Evolutionary conservation across 768 basidiomycete genomes (phyloP), one percentile per base, ranked within the genome.

Genomic region (Russula virescens): DNA sequence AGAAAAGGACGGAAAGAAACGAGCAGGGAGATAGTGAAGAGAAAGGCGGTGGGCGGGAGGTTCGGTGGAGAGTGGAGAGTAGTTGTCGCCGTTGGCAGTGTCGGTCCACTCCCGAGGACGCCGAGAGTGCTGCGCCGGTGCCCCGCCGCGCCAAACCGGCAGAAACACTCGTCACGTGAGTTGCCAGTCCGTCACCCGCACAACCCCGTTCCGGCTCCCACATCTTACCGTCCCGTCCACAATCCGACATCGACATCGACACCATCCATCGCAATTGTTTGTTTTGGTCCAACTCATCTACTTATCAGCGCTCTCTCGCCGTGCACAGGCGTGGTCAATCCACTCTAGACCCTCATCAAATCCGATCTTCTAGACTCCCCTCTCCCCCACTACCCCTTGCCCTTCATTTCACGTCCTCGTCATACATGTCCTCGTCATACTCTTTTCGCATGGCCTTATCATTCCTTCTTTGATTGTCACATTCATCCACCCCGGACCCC

Each of bases 111-210:
- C 5, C 31, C 31, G 31, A 31, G 31, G 31, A 31, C 31, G 31
- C 31, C 31, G 31, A 31, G 31, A 31, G 31, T 31, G 31, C 31
- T 31, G 31, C 31, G 31, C 31, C 8, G 31, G 8, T 3, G 31
- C 31, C 31, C 31, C 31, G 31, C 31, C 31, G 31, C 8, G 8
- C 53, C 38, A 42, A 38, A 25, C 34, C 11, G 11, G 47, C 21
- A 35, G 26, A 54, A 53, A 51, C 31, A 52, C 21, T 13, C 1
- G 28, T 60, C 59, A 60, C 59, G 59, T 60, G 59, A 35, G 1
- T 40, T 21, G 18, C n/a, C 16, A 4, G 31, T 18, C 42, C 14
- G 14, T 18, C 42, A 43, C 18, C 3, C 3, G 4, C 38, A 6
- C 10, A 38, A 38, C 38, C 5, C 42, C 14, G 18, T 43, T 43